phyloP scores from a whole-genome alignment of 2,329 filamentous ascomycete species.

The Cadophora luteo-olivacea region DNA sequence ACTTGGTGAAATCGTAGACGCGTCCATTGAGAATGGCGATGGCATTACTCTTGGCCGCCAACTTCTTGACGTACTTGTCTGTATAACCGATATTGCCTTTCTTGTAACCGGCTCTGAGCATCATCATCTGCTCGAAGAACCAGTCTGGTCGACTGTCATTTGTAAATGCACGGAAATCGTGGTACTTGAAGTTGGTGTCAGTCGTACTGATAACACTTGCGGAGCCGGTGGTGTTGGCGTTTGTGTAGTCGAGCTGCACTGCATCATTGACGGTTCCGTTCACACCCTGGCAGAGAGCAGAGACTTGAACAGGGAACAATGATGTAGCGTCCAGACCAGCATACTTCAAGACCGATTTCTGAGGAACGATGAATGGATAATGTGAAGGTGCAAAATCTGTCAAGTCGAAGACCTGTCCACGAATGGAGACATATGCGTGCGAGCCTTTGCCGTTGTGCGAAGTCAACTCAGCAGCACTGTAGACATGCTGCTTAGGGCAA shows the following conservation, averaged over 20 bases:
- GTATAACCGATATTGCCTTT: constrained; percentile 90
- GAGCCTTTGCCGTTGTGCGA: constrained; percentile 74
- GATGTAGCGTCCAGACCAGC: constrained; percentile 86
- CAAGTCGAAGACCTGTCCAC: constrained; percentile 88
- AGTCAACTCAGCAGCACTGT: constrained; percentile 77
- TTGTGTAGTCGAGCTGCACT: constrained; percentile 85
- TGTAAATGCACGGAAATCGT: constrained; percentile 88
- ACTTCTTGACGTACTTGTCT: constrained; percentile 73
- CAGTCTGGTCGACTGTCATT: constrained; percentile 87
- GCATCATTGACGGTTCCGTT: constrained; percentile 68
- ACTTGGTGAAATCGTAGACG: constrained; percentile 90
- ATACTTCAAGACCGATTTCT: constrained; percentile 75
- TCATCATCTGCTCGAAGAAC: constrained; percentile 88
- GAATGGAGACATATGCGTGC: constrained; percentile 74
- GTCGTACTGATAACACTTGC: constrained; percentile 67
- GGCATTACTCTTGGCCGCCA: constrained; percentile 66
- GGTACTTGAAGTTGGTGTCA: constrained; percentile 80
- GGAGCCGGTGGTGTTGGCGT: constrained; percentile 74
- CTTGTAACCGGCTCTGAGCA: constrained; percentile 78
- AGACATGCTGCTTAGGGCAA: constrained; percentile 91
- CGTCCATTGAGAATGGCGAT: constrained; percentile 80
- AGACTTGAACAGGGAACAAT: constrained; percentile 94
- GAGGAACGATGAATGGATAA: constrained; percentile 70
- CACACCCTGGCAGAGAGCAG: constrained; percentile 83
- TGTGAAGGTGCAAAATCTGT: constrained; percentile 75